A percentile compares a stretch with the other conserved stretches of the same genome.
These are phyloP conservation scores for Chrysosporium keratinophilum DNA, from an alignment of 2,329 filamentous ascomycete genomes.

Conservation along the genomic window DNA sequence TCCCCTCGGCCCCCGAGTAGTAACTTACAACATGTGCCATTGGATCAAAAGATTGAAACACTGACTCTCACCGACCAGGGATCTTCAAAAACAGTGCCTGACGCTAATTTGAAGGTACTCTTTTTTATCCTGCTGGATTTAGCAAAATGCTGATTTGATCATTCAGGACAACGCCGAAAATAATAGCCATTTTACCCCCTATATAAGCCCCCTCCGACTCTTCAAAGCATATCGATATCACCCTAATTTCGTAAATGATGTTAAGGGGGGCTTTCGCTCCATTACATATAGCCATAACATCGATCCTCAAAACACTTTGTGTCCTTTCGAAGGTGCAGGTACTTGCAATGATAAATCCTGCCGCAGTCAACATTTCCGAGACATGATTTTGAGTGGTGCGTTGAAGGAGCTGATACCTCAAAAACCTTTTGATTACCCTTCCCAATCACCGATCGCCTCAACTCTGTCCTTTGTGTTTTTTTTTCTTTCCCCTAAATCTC, in stretches of 20 bases:
- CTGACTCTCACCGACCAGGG: conserved; percentile 27
- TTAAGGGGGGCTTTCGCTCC: conserved; percentile 71
- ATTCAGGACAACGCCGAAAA: conserved; percentile 14
- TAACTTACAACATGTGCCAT: conserved; percentile 19
- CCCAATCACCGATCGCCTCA: neutral
- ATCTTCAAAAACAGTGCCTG: conserved; percentile 20
- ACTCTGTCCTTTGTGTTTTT: neutral
- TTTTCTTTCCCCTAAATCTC: neutral
- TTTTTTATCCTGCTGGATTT: conserved; percentile 21
- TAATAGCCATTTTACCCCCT: conserved; percentile 47
- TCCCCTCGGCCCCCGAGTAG: conserved; percentile 22
- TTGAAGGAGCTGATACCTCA: conserved; percentile 32
- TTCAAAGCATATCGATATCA: conserved; percentile 91
- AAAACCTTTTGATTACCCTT: conserved; percentile 11
- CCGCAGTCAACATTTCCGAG: conserved; percentile 67
- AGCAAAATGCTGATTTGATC: neutral
- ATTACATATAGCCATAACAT: conserved; percentile 91
- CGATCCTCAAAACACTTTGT: conserved; percentile 62
- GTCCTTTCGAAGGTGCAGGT: conserved; percentile 61
- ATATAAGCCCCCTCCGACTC: conserved; percentile 68
- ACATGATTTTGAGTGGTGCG: conserved; percentile 66
- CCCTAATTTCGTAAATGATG: conserved; percentile 57
- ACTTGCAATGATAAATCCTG: conserved; percentile 67
- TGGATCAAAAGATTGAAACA: conserved; percentile 22
- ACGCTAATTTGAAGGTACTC: conserved; percentile 19